A percentile compares a stretch with the other conserved stretches of the same genome.
Conservation (phyloP, 2,329 filamentous ascomycete species). For the Fragosphaeria purpurea region DNA sequence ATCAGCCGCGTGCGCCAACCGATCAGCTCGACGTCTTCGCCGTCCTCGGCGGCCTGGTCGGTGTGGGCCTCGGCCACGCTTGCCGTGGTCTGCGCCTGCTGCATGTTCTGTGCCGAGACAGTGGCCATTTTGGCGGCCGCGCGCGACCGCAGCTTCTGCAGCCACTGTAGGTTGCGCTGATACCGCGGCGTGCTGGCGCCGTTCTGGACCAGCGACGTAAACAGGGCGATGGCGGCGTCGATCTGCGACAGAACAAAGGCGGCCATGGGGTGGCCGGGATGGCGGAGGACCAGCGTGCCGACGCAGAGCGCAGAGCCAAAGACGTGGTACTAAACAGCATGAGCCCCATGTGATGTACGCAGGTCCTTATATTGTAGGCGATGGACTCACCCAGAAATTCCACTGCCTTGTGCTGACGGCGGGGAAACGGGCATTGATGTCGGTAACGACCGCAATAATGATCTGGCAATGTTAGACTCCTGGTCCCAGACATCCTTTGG, state of each 20-base stretch:
- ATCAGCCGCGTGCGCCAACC: slow-evolving; percentile 9
- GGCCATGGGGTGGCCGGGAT: slow-evolving; percentile 5
- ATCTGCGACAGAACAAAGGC: slow-evolving; percentile 5
- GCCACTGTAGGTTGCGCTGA: slow-evolving; percentile 7
- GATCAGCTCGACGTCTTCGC: slow-evolving; percentile 3
- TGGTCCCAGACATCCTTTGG: too few relatives aligned
- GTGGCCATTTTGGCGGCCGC: neutral
- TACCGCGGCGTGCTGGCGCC: slow-evolving; percentile 4
- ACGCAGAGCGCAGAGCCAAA: slow-evolving; percentile 6
- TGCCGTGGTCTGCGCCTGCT: too few relatives aligned
- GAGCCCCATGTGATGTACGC: too few relatives aligned
- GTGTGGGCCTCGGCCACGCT: neutral
- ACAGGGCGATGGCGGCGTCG: slow-evolving; percentile 5
- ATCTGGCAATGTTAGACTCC: neutral
- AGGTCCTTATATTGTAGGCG: too few relatives aligned
- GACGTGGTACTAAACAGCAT: slow-evolving; percentile 1
- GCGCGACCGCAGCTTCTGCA: neutral
- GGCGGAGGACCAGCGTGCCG: slow-evolving; percentile 5
- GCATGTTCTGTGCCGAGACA: too few relatives aligned
- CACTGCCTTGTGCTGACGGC: slow-evolving; percentile 5
- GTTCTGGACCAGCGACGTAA: slow-evolving; percentile 3
- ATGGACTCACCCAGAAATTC: slow-evolving; percentile 4
- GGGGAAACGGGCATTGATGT: slow-evolving; percentile 4
- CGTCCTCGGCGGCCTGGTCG: neutral
- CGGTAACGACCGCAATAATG: slow-evolving; percentile 1